A percentile compares a stretch with the other conserved stretches of the same genome.
phyloP scores from a whole-genome alignment of 2,329 filamentous ascomycete species.

The Alternaria solani region DNA sequence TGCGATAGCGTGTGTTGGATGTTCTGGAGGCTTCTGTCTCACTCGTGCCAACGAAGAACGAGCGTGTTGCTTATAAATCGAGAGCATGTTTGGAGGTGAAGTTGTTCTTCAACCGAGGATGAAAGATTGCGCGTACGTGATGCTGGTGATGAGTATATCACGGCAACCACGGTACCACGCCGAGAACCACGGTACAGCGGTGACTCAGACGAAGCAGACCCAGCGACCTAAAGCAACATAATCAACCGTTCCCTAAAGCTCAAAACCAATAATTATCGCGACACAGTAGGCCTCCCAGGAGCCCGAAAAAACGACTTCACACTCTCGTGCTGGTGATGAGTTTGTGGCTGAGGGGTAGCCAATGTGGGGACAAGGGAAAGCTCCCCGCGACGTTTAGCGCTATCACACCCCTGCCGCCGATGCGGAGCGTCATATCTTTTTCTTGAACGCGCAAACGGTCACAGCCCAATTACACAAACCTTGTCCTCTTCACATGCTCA shows the following conservation, averaged over 20 bases:
- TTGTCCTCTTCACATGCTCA: constrained; percentile 8
- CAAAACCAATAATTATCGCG: too few relatives aligned
- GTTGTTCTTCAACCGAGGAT: neutral
- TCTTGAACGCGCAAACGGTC: constrained; percentile 35
- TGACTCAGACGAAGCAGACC: too few relatives aligned
- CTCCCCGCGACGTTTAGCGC: constrained; percentile 14
- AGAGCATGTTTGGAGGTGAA: too few relatives aligned
- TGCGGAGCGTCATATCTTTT: constrained; percentile 37
- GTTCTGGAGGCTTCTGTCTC: neutral
- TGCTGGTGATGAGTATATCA: neutral
- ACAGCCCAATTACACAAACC: constrained; percentile 15
- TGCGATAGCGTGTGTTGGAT: neutral
- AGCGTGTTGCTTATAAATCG: neutral
- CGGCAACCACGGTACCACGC: too few relatives aligned
- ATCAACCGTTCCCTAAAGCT: too few relatives aligned
- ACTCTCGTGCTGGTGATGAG: neutral
- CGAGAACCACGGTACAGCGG: too few relatives aligned
- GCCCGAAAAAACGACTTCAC: too few relatives aligned
- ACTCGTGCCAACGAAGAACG: neutral
- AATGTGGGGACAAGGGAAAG: constrained; percentile 4
- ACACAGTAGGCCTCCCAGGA: too few relatives aligned
- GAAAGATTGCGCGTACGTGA: neutral
- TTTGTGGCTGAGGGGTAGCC: neutral
- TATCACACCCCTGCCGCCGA: constrained; percentile 32
- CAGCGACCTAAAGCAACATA: too few relatives aligned